Base-by-base conservation (phyloP, 2,329 filamentous ascomycete species). In the Aschersonia sp. region DNA sequence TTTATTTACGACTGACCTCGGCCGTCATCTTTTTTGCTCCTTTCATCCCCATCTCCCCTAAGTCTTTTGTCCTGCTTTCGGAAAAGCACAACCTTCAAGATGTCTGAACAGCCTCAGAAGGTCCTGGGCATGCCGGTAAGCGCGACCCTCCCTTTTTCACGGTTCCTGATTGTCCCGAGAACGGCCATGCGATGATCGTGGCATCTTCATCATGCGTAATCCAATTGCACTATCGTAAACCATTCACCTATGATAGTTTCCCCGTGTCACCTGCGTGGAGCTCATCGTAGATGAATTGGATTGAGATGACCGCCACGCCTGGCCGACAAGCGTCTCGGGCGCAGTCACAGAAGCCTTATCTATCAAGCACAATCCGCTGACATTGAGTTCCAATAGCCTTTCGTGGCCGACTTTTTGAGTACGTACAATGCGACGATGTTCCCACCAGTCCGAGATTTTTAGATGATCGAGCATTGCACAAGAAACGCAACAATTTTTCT, bases 321-420 rank as follows among this genome's bases (percentile, higher is more conserved):
- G 20, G 20, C 20, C 20, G 20, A 20, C 20, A 2, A 20, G 20
- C 20, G 20, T 20, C 20, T 20, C 20, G 20, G 20, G 20, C 20
- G 20, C 20, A 20, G 20, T 20, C 20, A 20, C 20, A 20, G 20
- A 20, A 20, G 1, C 20, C 20, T 20, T 20, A 20, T 20, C 20
- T 20, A 20, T 20, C 20, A 20, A 20, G 20, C 20, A 20, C 20
- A 20, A 20, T 2, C 20, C 20, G 20, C 20, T 20, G 20, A 20
- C 20, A 20, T 20, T 20, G 20, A 20, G 20, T 48, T 52, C 41
- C 50, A 52, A 56, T 65, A 94, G 84, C 86, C 87, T 71, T 97
- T 97, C 80, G 67, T 96, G 69, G 87, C 94, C 68, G 91, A 97
- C 78, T 97, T 97, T 82, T 70, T 97, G 82, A 97, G 89, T 94